phyloP scores from a whole-genome alignment of 495 filamentous ascomycete species.

The Hypoxylon crocopeplum region DNA sequence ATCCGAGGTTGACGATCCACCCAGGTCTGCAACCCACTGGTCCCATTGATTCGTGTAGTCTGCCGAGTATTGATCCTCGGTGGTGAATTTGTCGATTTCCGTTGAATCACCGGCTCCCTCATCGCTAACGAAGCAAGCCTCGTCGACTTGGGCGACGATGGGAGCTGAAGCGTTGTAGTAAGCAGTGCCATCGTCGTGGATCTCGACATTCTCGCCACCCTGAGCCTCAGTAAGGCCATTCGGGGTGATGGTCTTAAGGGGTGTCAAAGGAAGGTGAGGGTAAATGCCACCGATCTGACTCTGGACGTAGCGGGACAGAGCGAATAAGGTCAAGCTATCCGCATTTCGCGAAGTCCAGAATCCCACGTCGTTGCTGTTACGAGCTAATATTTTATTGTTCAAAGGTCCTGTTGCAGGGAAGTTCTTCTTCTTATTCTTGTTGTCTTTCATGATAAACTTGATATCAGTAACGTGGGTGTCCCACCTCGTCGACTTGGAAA shows the following conservation, averaged over 20 bases:
- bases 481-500: not conserved
- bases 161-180: not conserved
- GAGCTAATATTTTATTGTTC: not conserved
- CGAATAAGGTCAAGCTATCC: not conserved
- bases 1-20: not conserved
- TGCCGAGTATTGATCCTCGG: not conserved
- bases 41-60: constrained; percentile 1
- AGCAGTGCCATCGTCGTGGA: not conserved
- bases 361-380: not conserved
- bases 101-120: not conserved
- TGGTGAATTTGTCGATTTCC: constrained; percentile 1
- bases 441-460: not conserved
- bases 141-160: not conserved
- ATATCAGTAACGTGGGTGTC: not conserved
- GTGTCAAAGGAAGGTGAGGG: not conserved
- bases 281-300: not conserved
- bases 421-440: not conserved
- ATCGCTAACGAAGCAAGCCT: not conserved
- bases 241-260: not conserved
- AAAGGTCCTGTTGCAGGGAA: not conserved
- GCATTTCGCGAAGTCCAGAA: constrained; percentile 5
- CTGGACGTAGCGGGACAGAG: constrained; percentile 1
- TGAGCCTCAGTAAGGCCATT: not conserved
- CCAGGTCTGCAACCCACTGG: not conserved
- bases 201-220: not conserved